Evolutionary conservation across 192 early-diverging fungal genomes (phyloP).

Genomic region (Lunasporangiospora selenospora): DNA sequence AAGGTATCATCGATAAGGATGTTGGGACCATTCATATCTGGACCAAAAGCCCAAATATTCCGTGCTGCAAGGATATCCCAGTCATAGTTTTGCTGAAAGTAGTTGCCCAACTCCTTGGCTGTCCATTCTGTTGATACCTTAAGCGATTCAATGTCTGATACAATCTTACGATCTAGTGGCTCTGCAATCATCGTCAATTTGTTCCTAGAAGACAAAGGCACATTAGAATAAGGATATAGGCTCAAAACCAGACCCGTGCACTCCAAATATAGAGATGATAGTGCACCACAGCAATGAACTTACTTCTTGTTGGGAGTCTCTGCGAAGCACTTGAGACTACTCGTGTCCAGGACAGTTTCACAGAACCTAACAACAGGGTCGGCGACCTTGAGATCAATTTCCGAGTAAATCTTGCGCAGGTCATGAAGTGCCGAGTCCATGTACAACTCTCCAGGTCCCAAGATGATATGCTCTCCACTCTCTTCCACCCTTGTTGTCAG

Average conservation of each 20-base stretch:
- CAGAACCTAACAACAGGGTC: conserved; percentile 97
- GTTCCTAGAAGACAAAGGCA: conserved; percentile 65
- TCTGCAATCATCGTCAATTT: conserved; percentile 96
- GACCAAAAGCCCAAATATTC: conserved; percentile 99
- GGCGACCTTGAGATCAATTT: conserved; percentile 98
- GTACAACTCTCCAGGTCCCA: conserved; percentile 96
- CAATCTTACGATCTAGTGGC: conserved; percentile 90
- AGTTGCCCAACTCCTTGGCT: conserved; percentile 71
- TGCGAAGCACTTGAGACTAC: conserved; percentile 93
- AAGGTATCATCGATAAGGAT: conserved; percentile 96
- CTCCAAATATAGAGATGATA: neutral
- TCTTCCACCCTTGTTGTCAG: conserved; percentile 93
- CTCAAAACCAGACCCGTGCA: neutral
- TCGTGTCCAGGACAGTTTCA: conserved; percentile 96
- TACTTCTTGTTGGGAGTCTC: conserved; percentile 99
- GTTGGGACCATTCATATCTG: conserved; percentile 90
- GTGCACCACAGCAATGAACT: conserved; percentile 4
- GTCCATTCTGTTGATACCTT: conserved; percentile 79
- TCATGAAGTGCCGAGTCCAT: conserved; percentile 98
- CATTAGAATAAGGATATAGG: neutral
- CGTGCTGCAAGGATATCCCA: conserved; percentile 96
- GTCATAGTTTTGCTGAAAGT: conserved; percentile 84
- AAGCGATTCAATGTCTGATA: conserved; percentile 89
- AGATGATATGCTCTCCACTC: conserved; percentile 94
- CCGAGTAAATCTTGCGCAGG: conserved; percentile 89